These are phyloP conservation scores for Pseudonitzschia multiseries DNA, from an alignment of 108 stramenopile species.

Conservation along the genomic window DNA sequence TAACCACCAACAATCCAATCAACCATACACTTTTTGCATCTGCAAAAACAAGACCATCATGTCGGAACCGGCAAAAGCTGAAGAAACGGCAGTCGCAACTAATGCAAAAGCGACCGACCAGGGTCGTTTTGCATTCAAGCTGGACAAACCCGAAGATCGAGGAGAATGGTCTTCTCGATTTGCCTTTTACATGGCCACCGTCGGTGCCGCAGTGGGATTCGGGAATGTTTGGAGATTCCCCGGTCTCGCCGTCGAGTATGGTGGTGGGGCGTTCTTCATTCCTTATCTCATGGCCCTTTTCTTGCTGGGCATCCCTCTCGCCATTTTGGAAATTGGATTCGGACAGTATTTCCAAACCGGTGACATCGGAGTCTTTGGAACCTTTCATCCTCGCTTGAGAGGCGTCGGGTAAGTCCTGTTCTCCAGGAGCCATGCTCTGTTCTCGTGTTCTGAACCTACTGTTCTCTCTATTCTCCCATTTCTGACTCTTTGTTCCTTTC, in stretches of 20 bases:
- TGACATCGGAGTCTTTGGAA: slow-evolving; percentile 58
- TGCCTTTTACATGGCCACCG: slow-evolving; percentile 60
- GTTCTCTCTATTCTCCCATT: background rate
- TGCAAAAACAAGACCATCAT: background rate
- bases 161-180: slow-evolving; percentile 47
- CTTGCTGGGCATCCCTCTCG: slow-evolving; percentile 65
- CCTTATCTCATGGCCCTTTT: slow-evolving; percentile 67
- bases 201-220: slow-evolving; percentile 69
- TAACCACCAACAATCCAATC: background rate
- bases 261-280: slow-evolving; percentile 50
- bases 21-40: background rate
- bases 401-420: slow-evolving; percentile 46
- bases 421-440: background rate
- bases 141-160: slow-evolving; percentile 19
- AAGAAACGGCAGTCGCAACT: slow-evolving; percentile 2
- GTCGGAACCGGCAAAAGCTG: slow-evolving; percentile 3
- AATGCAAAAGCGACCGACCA: background rate
- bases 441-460: background rate
- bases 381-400: slow-evolving; percentile 47
- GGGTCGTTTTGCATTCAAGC: slow-evolving; percentile 9
- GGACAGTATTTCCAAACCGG: slow-evolving; percentile 58
- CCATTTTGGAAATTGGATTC: slow-evolving; percentile 56
- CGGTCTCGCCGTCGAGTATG: slow-evolving; percentile 55
- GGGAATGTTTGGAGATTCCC: slow-evolving; percentile 84
- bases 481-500: background rate